A percentile compares a stretch with the other conserved stretches of the same genome.
Conservation (phyloP, 331 rosid species). For the Prunus yedoensis region DNA sequence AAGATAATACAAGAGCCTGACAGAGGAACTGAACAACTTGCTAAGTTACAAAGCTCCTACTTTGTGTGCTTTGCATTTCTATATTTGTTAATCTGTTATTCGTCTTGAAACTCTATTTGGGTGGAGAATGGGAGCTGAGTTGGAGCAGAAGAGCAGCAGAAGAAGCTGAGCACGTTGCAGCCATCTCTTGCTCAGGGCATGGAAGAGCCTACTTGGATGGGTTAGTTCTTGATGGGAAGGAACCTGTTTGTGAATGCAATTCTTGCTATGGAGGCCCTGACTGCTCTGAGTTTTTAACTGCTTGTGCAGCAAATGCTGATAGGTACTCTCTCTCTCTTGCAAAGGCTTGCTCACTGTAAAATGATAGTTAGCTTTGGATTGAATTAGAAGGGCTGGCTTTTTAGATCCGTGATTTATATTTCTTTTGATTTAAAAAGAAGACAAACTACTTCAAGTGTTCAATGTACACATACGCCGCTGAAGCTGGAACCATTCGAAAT, state of each 20-base stretch:
- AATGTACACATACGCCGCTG: too few relatives aligned
- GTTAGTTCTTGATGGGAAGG: constrained; percentile 24
- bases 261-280: constrained; percentile 41
- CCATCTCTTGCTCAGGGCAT: constrained; percentile 52
- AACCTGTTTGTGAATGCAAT: constrained; percentile 49
- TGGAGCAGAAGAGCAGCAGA: constrained; percentile 51
- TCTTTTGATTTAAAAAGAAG: too few relatives aligned
- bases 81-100: constrained; percentile 4
- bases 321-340: background rate
- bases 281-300: constrained; percentile 30
- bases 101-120: background rate
- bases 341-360: too few relatives aligned
- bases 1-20: background rate
- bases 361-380: too few relatives aligned
- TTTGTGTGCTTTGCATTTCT: constrained; percentile 10
- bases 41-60: background rate
- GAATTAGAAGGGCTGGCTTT: too few relatives aligned
- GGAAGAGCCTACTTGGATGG: constrained; percentile 62
- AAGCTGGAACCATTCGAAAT: too few relatives aligned
- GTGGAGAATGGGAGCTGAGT: constrained; percentile 15
- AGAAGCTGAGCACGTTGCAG: constrained; percentile 53
- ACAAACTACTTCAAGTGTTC: too few relatives aligned
- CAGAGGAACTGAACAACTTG: background rate
- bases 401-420: too few relatives aligned
- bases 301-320: constrained; percentile 40